These are phyloP conservation scores for Pseudocercospora eumusae DNA, from an alignment of 2,329 filamentous ascomycete genomes.

Conservation along the genomic window DNA sequence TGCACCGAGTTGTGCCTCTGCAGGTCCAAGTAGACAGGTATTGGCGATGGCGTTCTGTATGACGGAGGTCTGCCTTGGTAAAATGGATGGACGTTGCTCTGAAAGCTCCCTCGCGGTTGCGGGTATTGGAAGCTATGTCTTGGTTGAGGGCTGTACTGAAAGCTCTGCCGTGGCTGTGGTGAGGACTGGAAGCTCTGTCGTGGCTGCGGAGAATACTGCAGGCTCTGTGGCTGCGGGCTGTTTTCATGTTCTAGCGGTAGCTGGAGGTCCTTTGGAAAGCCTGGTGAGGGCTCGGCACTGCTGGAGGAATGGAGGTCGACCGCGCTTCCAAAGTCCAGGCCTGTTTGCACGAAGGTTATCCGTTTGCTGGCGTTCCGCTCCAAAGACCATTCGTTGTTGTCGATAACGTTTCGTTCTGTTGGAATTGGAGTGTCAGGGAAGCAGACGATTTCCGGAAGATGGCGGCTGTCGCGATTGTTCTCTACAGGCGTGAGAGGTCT, in stretches of 20 bases:
- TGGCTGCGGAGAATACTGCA: neutral
- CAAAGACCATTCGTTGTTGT: neutral
- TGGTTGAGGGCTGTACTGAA: neutral
- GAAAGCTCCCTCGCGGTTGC: neutral
- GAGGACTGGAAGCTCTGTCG: neutral
- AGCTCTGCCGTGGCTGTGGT: neutral
- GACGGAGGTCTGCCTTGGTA: neutral
- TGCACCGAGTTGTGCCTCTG: neutral
- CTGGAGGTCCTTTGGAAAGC: neutral
- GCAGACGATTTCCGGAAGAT: neutral
- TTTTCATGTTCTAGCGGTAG: neutral
- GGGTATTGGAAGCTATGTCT: neutral
- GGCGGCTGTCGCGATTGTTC: conserved; percentile 1
- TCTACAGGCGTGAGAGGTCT: neutral
- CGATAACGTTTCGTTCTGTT: neutral
- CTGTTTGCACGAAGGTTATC: neutral
- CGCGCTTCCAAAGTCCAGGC: neutral
- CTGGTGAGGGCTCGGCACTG: neutral
- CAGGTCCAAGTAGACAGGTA: neutral
- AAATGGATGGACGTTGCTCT: neutral
- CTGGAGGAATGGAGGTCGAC: neutral
- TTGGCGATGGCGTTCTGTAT: neutral
- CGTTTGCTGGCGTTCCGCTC: neutral
- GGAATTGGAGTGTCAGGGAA: conserved; percentile 1
- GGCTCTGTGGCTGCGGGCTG: neutral